phyloP scores from a whole-genome alignment of 306 rosid genomes.

The Hippophae tibetana region DNA sequence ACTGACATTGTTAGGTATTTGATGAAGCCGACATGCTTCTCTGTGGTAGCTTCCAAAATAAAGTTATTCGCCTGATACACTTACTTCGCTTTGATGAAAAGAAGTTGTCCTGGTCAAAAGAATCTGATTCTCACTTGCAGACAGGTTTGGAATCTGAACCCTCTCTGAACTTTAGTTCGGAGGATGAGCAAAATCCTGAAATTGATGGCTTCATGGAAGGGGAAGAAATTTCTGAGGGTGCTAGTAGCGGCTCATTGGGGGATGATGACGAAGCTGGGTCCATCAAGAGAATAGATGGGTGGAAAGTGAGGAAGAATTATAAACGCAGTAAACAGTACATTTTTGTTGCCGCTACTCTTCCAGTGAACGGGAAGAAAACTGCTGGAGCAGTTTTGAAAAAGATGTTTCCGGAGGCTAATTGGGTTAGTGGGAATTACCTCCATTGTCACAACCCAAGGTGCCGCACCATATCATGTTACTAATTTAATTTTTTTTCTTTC shows the following conservation, averaged over 20 bases:
- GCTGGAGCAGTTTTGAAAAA: conserved; percentile 71
- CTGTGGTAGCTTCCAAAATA: conserved; percentile 84
- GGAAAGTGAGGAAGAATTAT: conserved; percentile 66
- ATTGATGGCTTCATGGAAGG: conserved; percentile 39
- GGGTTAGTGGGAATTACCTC: conserved; percentile 91
- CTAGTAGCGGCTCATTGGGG: conserved; percentile 20
- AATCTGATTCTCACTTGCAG: conserved; percentile 29
- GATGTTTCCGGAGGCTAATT: conserved; percentile 73
- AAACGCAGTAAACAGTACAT: conserved; percentile 83
- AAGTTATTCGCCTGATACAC: conserved; percentile 78
- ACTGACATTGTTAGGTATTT: conserved; percentile 51
- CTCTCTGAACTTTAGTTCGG: conserved; percentile 26
- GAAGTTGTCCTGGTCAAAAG: conserved; percentile 44
- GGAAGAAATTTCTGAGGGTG: conserved; percentile 33
- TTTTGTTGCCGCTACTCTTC: conserved; percentile 97
- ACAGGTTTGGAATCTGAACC: conserved; percentile 31
- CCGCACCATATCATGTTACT: conserved; percentile 6
- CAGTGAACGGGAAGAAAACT: conserved; percentile 88
- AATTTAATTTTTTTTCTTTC: background rate
- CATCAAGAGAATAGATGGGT: conserved; percentile 47
- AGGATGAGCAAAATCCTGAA: conserved; percentile 42
- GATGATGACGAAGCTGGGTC: conserved; percentile 27
- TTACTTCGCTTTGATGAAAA: conserved; percentile 84
- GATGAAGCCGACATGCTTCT: conserved; percentile 99
- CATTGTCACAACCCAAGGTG: conserved; percentile 96